Percentiles rank a stretch among this genome's conserved stretches.
These are phyloP conservation scores for Boehmeria nivea DNA, from an alignment of 306 rosid genomes.

Conservation along the genomic window DNA sequence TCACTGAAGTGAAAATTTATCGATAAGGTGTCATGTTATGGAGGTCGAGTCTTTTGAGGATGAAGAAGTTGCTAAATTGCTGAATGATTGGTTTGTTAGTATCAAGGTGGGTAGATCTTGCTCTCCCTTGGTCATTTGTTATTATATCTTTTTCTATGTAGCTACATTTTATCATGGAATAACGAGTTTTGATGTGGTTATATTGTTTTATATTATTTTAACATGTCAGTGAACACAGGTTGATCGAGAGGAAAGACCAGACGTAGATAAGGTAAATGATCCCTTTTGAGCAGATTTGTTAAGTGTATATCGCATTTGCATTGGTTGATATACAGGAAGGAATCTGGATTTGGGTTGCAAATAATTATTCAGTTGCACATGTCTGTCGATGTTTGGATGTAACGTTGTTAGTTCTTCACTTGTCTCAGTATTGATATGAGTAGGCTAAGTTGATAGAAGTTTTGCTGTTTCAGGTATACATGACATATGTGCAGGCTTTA, in stretches of 20 bases:
- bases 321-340: too few relatives aligned
- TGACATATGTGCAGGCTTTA: constrained; percentile 96
- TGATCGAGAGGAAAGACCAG: constrained; percentile 96
- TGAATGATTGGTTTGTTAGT: constrained; percentile 88
- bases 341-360: too few relatives aligned
- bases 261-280: constrained; percentile 79
- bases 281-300: background rate
- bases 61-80: constrained; percentile 63
- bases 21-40: constrained; percentile 93
- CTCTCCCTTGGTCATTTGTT: background rate
- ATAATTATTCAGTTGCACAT: background rate
- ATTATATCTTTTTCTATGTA: constrained; percentile 2
- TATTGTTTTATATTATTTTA: too few relatives aligned
- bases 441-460: background rate
- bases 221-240: constrained; percentile 51
- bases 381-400: background rate
- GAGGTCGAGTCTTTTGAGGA: constrained; percentile 96
- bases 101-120: constrained; percentile 53
- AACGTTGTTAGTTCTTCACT: background rate
- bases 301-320: background rate
- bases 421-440: background rate
- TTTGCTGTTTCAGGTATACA: constrained; percentile 58
- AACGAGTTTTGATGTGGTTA: background rate
- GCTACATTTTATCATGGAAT: background rate
- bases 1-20: constrained; percentile 19